Evolutionary conservation across 345 rosid species (phyloP).

Genomic region (Salix viminalis): DNA sequence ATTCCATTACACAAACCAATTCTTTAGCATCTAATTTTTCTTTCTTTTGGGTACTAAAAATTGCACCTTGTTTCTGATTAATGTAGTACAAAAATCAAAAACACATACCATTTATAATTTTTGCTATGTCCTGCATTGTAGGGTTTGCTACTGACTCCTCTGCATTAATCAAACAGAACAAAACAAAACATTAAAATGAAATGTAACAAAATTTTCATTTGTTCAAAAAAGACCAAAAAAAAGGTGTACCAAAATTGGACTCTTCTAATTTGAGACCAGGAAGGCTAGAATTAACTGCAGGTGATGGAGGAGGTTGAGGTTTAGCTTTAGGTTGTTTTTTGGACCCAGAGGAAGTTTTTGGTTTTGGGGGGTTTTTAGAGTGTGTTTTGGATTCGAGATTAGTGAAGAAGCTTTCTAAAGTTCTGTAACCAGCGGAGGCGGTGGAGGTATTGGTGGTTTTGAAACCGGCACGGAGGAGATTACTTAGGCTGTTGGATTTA

Average conservation of each 20-base stretch:
- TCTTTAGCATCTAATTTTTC: not conserved
- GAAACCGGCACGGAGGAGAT: constrained; percentile 20
- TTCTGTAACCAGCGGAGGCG: not conserved
- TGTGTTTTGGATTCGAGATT: not conserved
- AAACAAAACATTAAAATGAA: not conserved
- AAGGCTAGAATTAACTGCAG: not conserved
- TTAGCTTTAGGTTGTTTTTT: not conserved
- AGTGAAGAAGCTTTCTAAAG: not conserved
- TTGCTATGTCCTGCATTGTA: constrained; percentile 9
- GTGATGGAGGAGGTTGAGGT: not conserved
- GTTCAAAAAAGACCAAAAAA: not conserved
- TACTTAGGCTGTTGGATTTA: constrained; percentile 18
- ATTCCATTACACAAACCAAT: not conserved
- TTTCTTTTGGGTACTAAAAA: not conserved
- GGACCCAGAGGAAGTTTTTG: not conserved
- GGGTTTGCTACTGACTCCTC: constrained; percentile 7
- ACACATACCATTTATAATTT: constrained; percentile 26
- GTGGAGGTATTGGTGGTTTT: not conserved
- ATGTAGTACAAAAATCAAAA: not conserved
- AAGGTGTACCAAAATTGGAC: constrained; percentile 20
- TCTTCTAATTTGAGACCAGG: constrained; percentile 2
- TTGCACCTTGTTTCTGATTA: not conserved
- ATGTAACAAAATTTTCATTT: not conserved
- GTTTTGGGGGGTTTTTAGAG: constrained; percentile 1
- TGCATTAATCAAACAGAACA: constrained; percentile 17